Conservation (phyloP, 2,329 filamentous ascomycete species). For the Sporothrix protearum region DNA sequence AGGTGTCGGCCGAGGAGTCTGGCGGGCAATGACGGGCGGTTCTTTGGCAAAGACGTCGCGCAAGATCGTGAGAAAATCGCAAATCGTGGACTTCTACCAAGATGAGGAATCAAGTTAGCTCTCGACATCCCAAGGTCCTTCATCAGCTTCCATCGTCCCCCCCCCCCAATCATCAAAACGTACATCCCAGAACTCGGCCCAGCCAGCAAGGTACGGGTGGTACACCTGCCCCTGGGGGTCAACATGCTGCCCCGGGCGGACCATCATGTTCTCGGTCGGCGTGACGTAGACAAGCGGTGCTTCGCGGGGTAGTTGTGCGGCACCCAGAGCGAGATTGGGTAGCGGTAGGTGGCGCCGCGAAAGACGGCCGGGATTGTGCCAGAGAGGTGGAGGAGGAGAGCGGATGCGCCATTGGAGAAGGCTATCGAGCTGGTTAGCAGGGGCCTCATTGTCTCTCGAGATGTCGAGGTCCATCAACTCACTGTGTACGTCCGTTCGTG, state of each 20-base stretch:
- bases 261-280: slow-evolving; percentile 81
- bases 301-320: slow-evolving; percentile 86
- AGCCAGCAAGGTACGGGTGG: slow-evolving; percentile 89
- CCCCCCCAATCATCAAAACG: slow-evolving; percentile 43
- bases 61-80: slow-evolving; percentile 78
- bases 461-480: slow-evolving; percentile 35
- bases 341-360: slow-evolving; percentile 82
- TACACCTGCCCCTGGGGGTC: slow-evolving; percentile 90
- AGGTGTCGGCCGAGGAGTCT: slow-evolving; percentile 42
- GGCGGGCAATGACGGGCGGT: slow-evolving; percentile 79
- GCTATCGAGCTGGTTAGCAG: slow-evolving; percentile 49
- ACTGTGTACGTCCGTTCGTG: slow-evolving; percentile 95
- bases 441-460: neutral
- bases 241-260: slow-evolving; percentile 91
- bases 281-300: slow-evolving; percentile 85
- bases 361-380: slow-evolving; percentile 91
- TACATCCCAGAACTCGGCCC: slow-evolving; percentile 87
- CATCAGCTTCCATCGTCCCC: neutral
- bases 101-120: neutral
- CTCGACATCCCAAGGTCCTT: neutral
- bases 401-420: slow-evolving; percentile 81
- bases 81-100: slow-evolving; percentile 70
- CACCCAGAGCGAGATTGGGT: slow-evolving; percentile 89
- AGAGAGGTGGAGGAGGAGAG: slow-evolving; percentile 78
- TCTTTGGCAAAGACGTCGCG: slow-evolving; percentile 90